Evolutionary conservation across 495 filamentous ascomycete species (phyloP).

Genomic region (Hypoxylon lienhwacheense): DNA sequence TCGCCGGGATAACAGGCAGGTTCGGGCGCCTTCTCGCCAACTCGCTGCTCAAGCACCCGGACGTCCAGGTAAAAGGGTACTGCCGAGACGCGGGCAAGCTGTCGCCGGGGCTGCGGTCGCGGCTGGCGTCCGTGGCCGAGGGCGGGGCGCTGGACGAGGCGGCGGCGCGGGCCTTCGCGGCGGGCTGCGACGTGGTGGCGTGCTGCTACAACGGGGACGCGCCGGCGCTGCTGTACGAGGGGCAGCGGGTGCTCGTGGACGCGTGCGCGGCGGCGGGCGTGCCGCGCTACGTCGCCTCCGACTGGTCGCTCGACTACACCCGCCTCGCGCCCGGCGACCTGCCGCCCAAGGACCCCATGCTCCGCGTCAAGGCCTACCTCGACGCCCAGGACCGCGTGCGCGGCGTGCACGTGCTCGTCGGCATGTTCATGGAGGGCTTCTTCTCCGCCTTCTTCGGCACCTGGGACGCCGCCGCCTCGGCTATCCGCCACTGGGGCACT

Average conservation of each 20-base stretch:
- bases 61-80: constrained; percentile 36
- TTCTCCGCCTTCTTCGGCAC: constrained; percentile 27
- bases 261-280: constrained; percentile 45
- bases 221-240: constrained; percentile 49
- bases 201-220: constrained; percentile 50
- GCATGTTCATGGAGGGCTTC: constrained; percentile 37
- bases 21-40: constrained; percentile 35
- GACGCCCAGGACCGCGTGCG: constrained; percentile 44
- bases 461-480: constrained; percentile 26
- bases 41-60: constrained; percentile 28
- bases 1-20: constrained; percentile 41
- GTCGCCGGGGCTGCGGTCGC: constrained; percentile 17
- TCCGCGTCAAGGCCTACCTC: constrained; percentile 46
- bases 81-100: constrained; percentile 39
- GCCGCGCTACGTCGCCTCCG: constrained; percentile 48
- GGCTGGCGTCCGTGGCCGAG: constrained; percentile 25
- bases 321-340: constrained; percentile 44
- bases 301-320: constrained; percentile 48
- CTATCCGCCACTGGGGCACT: constrained; percentile 40
- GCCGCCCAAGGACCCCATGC: constrained; percentile 50
- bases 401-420: constrained; percentile 42
- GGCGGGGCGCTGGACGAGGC: constrained; percentile 27
- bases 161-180: constrained; percentile 25
- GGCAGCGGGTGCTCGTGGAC: constrained; percentile 50
- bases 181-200: constrained; percentile 38